Conservation (phyloP, 2,329 filamentous ascomycete genomes). For the Sclerotinia nivalis region DNA sequence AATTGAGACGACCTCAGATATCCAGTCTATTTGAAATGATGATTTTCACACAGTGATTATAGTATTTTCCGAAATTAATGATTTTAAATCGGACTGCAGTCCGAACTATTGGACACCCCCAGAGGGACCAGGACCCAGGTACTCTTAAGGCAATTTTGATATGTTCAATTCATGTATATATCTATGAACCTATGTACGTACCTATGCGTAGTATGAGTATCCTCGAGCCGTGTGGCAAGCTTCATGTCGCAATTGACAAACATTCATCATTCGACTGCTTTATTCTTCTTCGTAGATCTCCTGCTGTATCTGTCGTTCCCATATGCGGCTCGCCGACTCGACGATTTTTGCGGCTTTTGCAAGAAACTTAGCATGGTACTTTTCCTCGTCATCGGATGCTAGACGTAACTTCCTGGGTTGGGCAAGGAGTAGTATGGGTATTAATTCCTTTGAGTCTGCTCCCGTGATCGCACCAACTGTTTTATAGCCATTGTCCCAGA, state of each 20-base stretch:
- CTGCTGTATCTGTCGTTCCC: conserved; percentile 47
- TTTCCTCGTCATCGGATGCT: conserved; percentile 57
- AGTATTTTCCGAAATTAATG: too few relatives aligned
- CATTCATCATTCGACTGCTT: neutral
- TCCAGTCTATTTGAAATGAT: too few relatives aligned
- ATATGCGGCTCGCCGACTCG: conserved; percentile 67
- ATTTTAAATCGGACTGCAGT: neutral
- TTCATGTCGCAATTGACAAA: neutral
- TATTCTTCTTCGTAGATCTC: conserved; percentile 32
- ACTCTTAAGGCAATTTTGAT: neutral
- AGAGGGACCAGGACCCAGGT: neutral
- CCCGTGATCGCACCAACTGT: conserved; percentile 68
- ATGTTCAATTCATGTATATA: neutral
- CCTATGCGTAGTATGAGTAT: neutral
- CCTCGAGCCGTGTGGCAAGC: neutral
- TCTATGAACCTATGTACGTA: neutral
- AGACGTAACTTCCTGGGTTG: conserved; percentile 65
- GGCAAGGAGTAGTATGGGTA: conserved; percentile 72
- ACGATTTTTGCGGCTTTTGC: conserved; percentile 68
- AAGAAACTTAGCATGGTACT: conserved; percentile 63
- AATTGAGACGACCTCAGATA: too few relatives aligned
- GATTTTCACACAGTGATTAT: too few relatives aligned
- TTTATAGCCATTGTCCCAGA: conserved; percentile 76
- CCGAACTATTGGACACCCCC: neutral
- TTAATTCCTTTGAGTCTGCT: conserved; percentile 65